These are phyloP conservation scores for Excoecaria cochinchinensis DNA, from an alignment of 345 rosid species.

Conservation along the genomic window DNA sequence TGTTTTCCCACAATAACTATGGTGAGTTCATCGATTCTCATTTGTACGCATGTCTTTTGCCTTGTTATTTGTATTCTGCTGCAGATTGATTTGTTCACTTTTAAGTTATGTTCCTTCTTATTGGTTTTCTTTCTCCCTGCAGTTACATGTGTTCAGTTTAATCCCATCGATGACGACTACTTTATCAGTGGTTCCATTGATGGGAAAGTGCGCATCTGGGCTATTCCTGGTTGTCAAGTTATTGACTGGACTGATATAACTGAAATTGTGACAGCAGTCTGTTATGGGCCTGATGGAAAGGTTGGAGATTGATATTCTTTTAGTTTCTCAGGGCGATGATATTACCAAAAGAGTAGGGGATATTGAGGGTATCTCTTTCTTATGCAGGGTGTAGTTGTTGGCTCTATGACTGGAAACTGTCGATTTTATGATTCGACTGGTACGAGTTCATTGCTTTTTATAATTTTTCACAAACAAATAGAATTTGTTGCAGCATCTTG, in stretches of 20 bases:
- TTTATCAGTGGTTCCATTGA: slow-evolving; percentile 27
- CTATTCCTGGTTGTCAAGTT: slow-evolving; percentile 33
- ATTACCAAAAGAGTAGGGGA: background rate
- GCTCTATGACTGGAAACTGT: slow-evolving; percentile 41
- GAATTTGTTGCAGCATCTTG: background rate
- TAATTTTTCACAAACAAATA: background rate
- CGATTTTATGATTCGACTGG: slow-evolving; percentile 43
- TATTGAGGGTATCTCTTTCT: background rate
- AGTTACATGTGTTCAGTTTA: slow-evolving; percentile 25
- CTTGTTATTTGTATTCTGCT: background rate
- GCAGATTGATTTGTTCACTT: background rate
- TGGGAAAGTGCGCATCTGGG: slow-evolving; percentile 31
- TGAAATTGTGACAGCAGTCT: slow-evolving; percentile 47
- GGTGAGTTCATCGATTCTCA: slow-evolving; percentile 28
- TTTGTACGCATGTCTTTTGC: background rate
- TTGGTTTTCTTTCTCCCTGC: background rate
- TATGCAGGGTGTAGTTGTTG: slow-evolving; percentile 36
- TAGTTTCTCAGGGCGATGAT: background rate
- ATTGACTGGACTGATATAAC: slow-evolving; percentile 46
- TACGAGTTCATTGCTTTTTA: slow-evolving; percentile 6
- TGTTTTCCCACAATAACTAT: slow-evolving; percentile 43
- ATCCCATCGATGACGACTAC: slow-evolving; percentile 19
- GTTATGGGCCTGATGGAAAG: slow-evolving; percentile 50
- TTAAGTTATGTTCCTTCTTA: background rate
- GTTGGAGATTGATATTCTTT: slow-evolving; percentile 18